Percentiles rank a stretch among this genome's conserved stretches.
Conservation (phyloP, 2,329 filamentous ascomycete species). For the Parafenestella ontariensis region DNA sequence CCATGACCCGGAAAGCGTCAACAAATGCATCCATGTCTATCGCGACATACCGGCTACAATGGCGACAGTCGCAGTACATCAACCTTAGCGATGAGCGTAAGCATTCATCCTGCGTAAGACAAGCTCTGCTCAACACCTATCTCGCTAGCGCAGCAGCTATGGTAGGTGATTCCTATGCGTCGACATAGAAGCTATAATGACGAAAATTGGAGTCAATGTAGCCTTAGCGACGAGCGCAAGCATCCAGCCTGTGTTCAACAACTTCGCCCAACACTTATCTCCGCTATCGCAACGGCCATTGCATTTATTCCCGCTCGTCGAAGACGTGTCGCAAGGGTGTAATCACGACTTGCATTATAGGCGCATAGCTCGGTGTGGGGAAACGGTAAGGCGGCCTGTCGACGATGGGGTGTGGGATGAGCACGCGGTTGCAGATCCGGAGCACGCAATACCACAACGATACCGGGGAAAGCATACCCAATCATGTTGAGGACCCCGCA, state of each 20-base stretch:
- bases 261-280: neutral
- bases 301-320: neutral
- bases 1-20: neutral
- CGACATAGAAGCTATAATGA: too few relatives aligned
- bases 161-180: neutral
- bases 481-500: slow-evolving; percentile 13
- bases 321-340: slow-evolving; percentile 6
- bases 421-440: slow-evolving; percentile 12
- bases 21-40: neutral
- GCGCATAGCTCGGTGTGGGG: neutral
- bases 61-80: slow-evolving; percentile 13
- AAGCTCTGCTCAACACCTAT: neutral
- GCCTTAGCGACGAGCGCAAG: slow-evolving; percentile 5
- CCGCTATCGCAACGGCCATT: slow-evolving; percentile 8
- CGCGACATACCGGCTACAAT: slow-evolving; percentile 20
- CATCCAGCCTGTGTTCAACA: neutral
- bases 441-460: slow-evolving; percentile 27
- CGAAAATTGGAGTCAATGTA: slow-evolving; percentile 8
- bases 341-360: slow-evolving; percentile 7
- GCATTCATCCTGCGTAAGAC: neutral
- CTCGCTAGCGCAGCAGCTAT: slow-evolving; percentile 8
- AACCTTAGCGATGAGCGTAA: slow-evolving; percentile 4
- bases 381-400: neutral
- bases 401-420: neutral
- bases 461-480: slow-evolving; percentile 17